phyloP scores from a whole-genome alignment of 345 rosid genomes.

The Syzygium aromaticum region DNA sequence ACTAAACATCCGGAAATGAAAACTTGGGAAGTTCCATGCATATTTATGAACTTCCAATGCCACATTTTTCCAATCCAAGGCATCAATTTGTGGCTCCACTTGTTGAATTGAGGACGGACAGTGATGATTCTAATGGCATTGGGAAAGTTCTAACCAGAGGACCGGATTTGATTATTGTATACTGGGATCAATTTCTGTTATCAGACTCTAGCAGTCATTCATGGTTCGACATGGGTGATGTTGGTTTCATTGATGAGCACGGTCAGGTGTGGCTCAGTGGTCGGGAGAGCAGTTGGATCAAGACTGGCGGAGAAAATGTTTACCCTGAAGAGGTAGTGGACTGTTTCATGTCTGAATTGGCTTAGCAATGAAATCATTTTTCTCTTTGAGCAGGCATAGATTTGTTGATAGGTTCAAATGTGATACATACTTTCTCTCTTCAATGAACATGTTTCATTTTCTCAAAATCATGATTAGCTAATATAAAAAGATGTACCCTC shows the following conservation, averaged over 20 bases:
- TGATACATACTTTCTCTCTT: neutral
- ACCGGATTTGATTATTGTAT: slow-evolving; percentile 65
- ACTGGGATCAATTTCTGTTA: slow-evolving; percentile 36
- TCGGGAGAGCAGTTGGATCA: slow-evolving; percentile 55
- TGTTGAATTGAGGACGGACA: too few relatives aligned
- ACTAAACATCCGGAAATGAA: too few relatives aligned
- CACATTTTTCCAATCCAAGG: too few relatives aligned
- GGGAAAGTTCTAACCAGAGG: slow-evolving; percentile 43
- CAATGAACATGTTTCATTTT: neutral
- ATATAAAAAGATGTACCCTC: neutral
- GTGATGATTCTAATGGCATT: too few relatives aligned
- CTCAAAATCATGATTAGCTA: neutral
- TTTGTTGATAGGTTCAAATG: neutral
- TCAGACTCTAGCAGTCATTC: slow-evolving; percentile 9
- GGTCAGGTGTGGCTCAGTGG: slow-evolving; percentile 75
- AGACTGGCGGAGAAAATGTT: slow-evolving; percentile 82
- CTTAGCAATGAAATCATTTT: neutral
- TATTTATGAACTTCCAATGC: too few relatives aligned
- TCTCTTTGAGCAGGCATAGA: neutral
- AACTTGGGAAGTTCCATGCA: too few relatives aligned
- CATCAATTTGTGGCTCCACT: too few relatives aligned
- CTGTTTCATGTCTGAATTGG: neutral
- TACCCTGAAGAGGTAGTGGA: slow-evolving; percentile 71
- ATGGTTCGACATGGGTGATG: slow-evolving; percentile 85
- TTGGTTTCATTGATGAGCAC: slow-evolving; percentile 44